Base-by-base conservation (phyloP, 2,329 filamentous ascomycete genomes). In the Westerdykella aurantiaca region DNA sequence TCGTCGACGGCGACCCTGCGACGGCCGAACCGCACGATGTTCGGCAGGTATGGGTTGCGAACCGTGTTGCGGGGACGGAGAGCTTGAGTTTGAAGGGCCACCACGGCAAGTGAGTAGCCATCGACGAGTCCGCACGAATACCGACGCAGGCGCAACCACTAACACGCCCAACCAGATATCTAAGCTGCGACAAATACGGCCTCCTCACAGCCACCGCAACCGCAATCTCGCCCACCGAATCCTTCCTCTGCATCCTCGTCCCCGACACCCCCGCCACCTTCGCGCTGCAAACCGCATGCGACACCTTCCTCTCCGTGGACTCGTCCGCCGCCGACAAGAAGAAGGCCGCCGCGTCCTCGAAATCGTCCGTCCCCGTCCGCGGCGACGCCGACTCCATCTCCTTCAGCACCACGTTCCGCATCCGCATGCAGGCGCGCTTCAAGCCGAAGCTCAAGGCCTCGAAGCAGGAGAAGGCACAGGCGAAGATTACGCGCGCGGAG, bases 21-120 rank as follows among this genome's bases (percentile, higher is more conserved):
- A 95, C 82, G 5, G 88, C 91, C 7, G 93, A 98, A 70, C 93
- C 93, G 39, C 90, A 96, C 67, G 90, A 97, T 66, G 90, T 97
- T 47, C 77, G 91, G 48, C 90, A 96, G 72, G 93, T 98, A 13
- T 98, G 91, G 87, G 81, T 97, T 52, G 88, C 87, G 47, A 95
- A 86, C 56, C 80, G 79, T 53, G 83, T 96, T 11, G 80, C 84
- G 0, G 91, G 91, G 3, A 91, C 86, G 1, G 87, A 94, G 51
- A 77, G 78, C 29, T 84, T 88, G 55, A 85, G 86, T 45, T 86
- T 98, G 67, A 96, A 95, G 69, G 88, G 88, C 0, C 86, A 91
- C 57, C 87, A 96, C 68, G 90, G 89, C 50, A 85, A 80, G 85
- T 90, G 46, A 3, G 51, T 45, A 25, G 14, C 18, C 16, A 31